Evolutionary conservation across 768 basidiomycete genomes (phyloP), one percentile per base, ranked within the genome.

Genomic region (Crucibulum laeve): DNA sequence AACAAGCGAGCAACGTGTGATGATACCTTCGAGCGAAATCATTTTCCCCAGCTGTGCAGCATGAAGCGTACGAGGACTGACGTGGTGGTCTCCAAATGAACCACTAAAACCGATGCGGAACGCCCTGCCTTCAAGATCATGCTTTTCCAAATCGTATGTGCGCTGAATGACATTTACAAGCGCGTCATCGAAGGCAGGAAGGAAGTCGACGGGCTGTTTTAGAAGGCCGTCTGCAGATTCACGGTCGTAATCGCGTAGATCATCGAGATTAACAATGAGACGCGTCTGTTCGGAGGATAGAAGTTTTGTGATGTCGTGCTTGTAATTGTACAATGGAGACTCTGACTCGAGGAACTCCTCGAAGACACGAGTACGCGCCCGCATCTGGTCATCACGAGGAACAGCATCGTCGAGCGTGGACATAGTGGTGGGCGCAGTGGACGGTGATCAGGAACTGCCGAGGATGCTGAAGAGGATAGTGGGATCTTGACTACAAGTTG

Each of bases 21-120:
- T 92, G 60, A 99, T 99, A 28, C 95, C 96, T 69, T 99, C 96
- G 25, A 99, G 63, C 25, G 89, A 93, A 58, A 98, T 90, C 92
- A 98, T 92, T 65, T 87, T 92, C 38, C 92, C 90, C 15, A 99
- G 79, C 62, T 98, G 87, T 48, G 80, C 76, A 23, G 92, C 87
- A 45, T 83, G 79, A 40, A 99, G 77, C 14, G 92, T 92, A 5
- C 96, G 77, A 37, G 96, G 96, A 64, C 87, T 97, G 62, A 94
- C 88, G 63, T 97, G 94, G 64, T 98, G 91, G 65, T 97, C 95
- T 35, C 96, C 96, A 63, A 99, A 99, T 5, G 91, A 94, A 40
- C 96, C 96, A 53, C 88, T 86, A 62, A 97, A 83, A 18, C 94
- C 96, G 44, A 97, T 75, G 52, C 86, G 84, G 66, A 83, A 97